These are phyloP conservation scores for Melaleuca quinquenervia DNA, from an alignment of 345 rosid species.

Conservation along the genomic window DNA sequence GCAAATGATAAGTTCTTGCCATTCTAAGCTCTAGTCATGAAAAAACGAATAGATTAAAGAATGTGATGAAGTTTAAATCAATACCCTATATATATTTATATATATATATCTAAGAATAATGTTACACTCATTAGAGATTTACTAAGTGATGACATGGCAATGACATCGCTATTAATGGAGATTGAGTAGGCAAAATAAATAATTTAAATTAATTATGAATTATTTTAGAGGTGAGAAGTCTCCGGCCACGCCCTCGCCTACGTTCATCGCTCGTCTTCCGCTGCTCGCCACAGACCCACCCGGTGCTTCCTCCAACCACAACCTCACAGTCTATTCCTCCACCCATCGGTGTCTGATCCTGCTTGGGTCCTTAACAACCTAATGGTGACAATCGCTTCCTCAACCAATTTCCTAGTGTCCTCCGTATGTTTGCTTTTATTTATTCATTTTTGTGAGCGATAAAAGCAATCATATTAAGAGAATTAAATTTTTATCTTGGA, in stretches of 20 bases:
- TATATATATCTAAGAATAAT: not conserved
- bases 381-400: not conserved
- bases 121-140: not conserved
- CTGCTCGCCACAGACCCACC: not conserved
- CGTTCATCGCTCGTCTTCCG: accelerated
- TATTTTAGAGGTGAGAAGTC: too few relatives aligned
- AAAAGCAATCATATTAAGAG: too few relatives aligned
- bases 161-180: not conserved
- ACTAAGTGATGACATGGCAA: not conserved
- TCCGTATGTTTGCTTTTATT: too few relatives aligned
- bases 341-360: not conserved
- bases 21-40: too few relatives aligned
- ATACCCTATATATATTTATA: too few relatives aligned
- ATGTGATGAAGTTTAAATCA: too few relatives aligned
- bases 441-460: too few relatives aligned
- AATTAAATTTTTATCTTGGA: too few relatives aligned
- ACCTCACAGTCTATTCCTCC: not conserved
- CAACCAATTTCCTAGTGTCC: not conserved
- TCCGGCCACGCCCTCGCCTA: too few relatives aligned
- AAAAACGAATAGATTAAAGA: too few relatives aligned
- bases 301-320: not conserved
- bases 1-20: too few relatives aligned
- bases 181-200: not conserved
- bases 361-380: not conserved
- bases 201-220: too few relatives aligned